phyloP scores from a whole-genome alignment of 352 stramenopile species.

The Phytophthora rubi region DNA sequence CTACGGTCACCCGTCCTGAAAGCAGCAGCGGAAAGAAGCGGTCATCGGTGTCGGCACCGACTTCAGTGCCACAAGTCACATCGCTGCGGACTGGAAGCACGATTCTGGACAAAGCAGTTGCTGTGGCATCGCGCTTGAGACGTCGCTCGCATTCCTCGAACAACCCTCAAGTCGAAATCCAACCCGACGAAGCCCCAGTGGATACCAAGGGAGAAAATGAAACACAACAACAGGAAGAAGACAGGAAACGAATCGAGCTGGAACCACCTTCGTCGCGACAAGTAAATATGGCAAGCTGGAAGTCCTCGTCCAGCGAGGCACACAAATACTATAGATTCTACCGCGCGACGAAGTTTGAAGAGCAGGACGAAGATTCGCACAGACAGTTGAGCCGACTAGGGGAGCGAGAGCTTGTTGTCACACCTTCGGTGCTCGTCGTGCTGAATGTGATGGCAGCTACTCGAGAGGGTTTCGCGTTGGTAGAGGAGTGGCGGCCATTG shows the following conservation, averaged over 20 bases:
- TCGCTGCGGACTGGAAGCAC: slow-evolving; percentile 69
- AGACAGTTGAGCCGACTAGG: slow-evolving; percentile 44
- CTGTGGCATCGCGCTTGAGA: slow-evolving; percentile 59
- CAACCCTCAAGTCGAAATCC: slow-evolving; percentile 26
- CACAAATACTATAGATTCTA: slow-evolving; percentile 64
- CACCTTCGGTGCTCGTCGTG: slow-evolving; percentile 51
- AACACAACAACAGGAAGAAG: slow-evolving; percentile 18
- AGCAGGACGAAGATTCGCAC: slow-evolving; percentile 28
- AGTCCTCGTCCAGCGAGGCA: slow-evolving; percentile 35
- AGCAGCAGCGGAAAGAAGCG: slow-evolving; percentile 20
- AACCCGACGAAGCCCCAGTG: slow-evolving; percentile 18
- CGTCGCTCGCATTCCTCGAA: slow-evolving; percentile 45
- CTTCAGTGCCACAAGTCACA: slow-evolving; percentile 18
- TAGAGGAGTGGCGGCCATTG: slow-evolving; percentile 68
- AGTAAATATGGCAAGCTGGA: slow-evolving; percentile 60
- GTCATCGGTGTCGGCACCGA: slow-evolving; percentile 6
- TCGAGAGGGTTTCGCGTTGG: slow-evolving; percentile 53
- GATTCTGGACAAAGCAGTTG: slow-evolving; percentile 77
- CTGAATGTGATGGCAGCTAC: slow-evolving; percentile 51
- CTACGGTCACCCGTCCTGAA: slow-evolving; percentile 1
- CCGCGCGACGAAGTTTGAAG: slow-evolving; percentile 43
- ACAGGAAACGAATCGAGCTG: slow-evolving; percentile 15
- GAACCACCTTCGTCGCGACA: slow-evolving; percentile 27
- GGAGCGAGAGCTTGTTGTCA: slow-evolving; percentile 77
- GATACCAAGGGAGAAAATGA: slow-evolving; percentile 24